Conservation (phyloP, 1,284 basidiomycete genomes). For the Malassezia caprae region DNA sequence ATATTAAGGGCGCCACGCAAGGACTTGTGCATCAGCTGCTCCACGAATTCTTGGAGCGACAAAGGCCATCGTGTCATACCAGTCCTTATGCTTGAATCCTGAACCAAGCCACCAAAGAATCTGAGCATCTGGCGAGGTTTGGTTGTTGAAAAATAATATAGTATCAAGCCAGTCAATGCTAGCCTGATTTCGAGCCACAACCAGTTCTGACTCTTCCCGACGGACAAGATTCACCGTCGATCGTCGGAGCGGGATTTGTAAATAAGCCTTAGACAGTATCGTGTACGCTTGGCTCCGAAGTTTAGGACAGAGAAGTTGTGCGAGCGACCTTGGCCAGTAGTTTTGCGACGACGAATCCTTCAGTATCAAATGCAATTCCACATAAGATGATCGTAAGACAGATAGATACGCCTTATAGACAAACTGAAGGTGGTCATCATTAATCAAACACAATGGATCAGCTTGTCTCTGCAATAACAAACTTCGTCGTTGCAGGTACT, state of each 20-base stretch:
- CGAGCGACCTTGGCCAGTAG: background rate
- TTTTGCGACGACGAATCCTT: background rate
- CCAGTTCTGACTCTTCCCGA: background rate
- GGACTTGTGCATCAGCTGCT: background rate
- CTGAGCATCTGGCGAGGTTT: background rate
- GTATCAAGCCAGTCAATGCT: slow-evolving; percentile 8
- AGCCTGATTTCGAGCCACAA: background rate
- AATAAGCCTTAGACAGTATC: slow-evolving; percentile 1
- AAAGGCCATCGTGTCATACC: background rate
- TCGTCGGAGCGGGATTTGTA: slow-evolving; percentile 5
- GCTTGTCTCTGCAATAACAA: background rate
- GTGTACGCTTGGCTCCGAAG: background rate
- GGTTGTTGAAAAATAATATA: background rate
- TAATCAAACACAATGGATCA: too few species aligned
- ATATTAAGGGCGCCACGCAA: slow-evolving; percentile 1
- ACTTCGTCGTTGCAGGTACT: slow-evolving; percentile 6
- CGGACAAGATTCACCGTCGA: background rate
- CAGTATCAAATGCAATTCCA: background rate
- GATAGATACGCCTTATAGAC: background rate
- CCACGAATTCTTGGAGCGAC: background rate
- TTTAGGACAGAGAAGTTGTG: background rate
- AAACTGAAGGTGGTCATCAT: background rate
- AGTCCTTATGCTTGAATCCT: background rate
- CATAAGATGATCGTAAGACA: background rate
- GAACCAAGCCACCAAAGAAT: background rate